Evolutionary conservation across 1,284 basidiomycete genomes (phyloP), one percentile per base, ranked within the genome.

Genomic region (Ganoderma leucocontextum): DNA sequence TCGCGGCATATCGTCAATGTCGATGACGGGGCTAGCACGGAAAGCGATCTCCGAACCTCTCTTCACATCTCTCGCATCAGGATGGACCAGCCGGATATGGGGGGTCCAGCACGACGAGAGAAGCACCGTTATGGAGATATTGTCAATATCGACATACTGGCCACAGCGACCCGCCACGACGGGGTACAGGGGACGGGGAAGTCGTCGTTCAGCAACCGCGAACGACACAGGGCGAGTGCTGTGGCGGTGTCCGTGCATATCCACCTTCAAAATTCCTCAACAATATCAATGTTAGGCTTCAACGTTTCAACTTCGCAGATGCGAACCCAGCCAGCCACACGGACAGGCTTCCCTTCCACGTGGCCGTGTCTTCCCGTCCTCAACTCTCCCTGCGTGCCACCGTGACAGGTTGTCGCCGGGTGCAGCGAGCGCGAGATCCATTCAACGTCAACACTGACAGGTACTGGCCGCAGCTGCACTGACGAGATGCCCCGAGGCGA

Each of bases 221-320:
- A 13, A 42, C 41, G 47, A 49, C 47, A 25, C 47, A 49, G 47
- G 47, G 10, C 22, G 22, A 49, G 22, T 47, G n/a, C 47, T 12
- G 66, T 62, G 66, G 66, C 66, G 42, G 62, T 68, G 66, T 64
- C 58, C 61, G 38, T 49, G 63, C 63, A 68, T 53, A 42, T 52
- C 64, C 62, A 61, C 59, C 63, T 57, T 38, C 58, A 39, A 52
- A n/a, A 13, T 39, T 12, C 52, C 7, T 55, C 52, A 29, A 33
- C n/a, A 19, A 35, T 25, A 49, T 49, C 52, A 55, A 33, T 35
- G 52, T 55, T 55, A 55, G 33, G 29, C 52, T 39, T 39, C 29
- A 29, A n/a, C n/a, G n/a, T n/a, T 49, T 49, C 47, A 22, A 12
- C 22, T 25, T 49, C 47, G 47, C 47, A 49, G 47, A 49, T 49